Evolutionary conservation across 2,329 filamentous ascomycete genomes (phyloP), one percentile per base, ranked within the genome.

Genomic region (Colletotrichum orchidophilum): DNA sequence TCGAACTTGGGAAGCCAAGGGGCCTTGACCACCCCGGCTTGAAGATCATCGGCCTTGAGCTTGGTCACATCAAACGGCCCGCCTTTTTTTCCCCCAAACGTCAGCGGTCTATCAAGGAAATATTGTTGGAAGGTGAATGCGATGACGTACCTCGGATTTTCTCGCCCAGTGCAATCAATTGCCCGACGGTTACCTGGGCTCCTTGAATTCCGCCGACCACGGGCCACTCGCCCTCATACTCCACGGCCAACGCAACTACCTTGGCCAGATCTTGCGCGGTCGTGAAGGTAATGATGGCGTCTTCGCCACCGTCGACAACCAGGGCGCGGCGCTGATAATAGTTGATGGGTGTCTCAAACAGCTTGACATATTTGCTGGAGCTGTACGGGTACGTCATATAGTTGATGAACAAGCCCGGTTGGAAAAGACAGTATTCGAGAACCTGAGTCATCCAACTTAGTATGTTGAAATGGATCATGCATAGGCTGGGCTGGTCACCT

Each of bases 371-470:
- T 42, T 83, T 85, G 7, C 83, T 76, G 0, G 87, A 83, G 52
- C 83, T 80, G 66, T 86, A 76, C 0, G 88, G 88, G 61, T 80
- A 84, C 1, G 85, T 86, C 39, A 89, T 80, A 78, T 90, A 90
- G 76, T 91, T 82, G 27, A 86, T 75, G 75, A 89, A 88, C 1
- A 88, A 74, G 0, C 86, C 87, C 0, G 86, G 86, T 46, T 89
- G 87, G 74, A 90, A 90, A 0, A 89, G 78, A 0, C 80, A 84
- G 76, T 90, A 90, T 70, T 90, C 87, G 6, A 90, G 79, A 4
- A 87, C 80, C 86, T 88, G 52, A 2, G 29, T 18, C 5, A 8
- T 55, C n/a, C 63, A 15, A 18, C 26, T 29, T 9, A n/a, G n/a
- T n/a, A n/a, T 46, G 13, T 13, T 33, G 2, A 15, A 8, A 3